A percentile compares a stretch with the other conserved stretches of the same genome.
These are phyloP conservation scores for Cardamine resedifolia DNA, from an alignment of 345 rosid genomes.

Conservation along the genomic window DNA sequence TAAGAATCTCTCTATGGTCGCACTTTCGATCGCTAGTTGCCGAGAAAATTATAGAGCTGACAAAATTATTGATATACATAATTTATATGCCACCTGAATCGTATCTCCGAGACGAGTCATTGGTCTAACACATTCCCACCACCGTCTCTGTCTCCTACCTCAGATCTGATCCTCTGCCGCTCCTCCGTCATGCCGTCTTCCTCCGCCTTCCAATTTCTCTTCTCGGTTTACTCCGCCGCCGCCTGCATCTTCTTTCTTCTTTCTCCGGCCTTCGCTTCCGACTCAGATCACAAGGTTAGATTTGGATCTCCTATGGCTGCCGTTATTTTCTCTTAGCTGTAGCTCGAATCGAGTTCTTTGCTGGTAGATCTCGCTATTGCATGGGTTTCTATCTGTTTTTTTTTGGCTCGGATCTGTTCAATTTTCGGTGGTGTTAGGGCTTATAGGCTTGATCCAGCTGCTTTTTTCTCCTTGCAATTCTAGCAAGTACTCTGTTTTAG, in stretches of 20 bases:
- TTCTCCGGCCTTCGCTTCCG: slow-evolving; percentile 60
- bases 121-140: slow-evolving; percentile 20
- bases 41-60: slow-evolving; percentile 1
- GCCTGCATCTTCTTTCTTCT: slow-evolving; percentile 42
- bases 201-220: slow-evolving; percentile 44
- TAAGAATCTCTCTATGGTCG: neutral
- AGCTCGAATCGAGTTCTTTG: slow-evolving; percentile 21
- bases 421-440: neutral
- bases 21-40: slow-evolving; percentile 1
- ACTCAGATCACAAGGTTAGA: slow-evolving; percentile 85
- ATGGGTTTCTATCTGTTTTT: slow-evolving; percentile 1
- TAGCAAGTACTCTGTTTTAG: slow-evolving; percentile 1
- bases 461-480: neutral
- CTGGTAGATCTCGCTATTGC: slow-evolving; percentile 41
- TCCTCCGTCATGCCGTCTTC: slow-evolving; percentile 53
- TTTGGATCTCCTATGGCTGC: slow-evolving; percentile 11
- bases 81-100: slow-evolving; percentile 22
- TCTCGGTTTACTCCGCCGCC: slow-evolving; percentile 26
- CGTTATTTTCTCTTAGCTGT: neutral
- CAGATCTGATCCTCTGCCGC: slow-evolving; percentile 48
- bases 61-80: neutral
- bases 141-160: slow-evolving; percentile 22
- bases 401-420: slow-evolving; percentile 22
- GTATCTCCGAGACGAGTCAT: slow-evolving; percentile 24
- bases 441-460: slow-evolving; percentile 16